phyloP scores from a whole-genome alignment of 1,284 basidiomycete species.

The Limonomyces culmigenus region DNA sequence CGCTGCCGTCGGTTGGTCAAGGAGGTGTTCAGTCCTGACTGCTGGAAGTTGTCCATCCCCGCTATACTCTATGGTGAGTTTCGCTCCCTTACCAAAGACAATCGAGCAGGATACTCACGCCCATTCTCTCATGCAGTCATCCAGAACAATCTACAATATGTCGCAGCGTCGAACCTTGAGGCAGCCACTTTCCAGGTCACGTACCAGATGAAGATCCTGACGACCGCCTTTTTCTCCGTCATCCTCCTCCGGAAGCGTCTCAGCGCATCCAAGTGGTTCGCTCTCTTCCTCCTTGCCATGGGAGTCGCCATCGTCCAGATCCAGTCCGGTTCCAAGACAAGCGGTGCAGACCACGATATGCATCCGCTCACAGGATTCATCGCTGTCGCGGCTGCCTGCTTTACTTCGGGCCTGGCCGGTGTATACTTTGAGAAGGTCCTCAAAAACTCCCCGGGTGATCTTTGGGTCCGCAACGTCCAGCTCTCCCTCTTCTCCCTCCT shows the following conservation, averaged over 20 bases:
- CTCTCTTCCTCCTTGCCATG: conserved; percentile 71
- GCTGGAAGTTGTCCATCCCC: conserved; percentile 70
- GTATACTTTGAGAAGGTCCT: conserved; percentile 98
- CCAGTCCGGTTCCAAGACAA: conserved; percentile 32
- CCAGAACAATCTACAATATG: conserved; percentile 93
- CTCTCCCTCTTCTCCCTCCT: conserved; percentile 87
- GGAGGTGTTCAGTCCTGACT: conserved; percentile 47
- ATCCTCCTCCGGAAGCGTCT: conserved; percentile 74
- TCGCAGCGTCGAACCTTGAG: conserved; percentile 84
- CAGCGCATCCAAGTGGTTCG: conserved; percentile 64
- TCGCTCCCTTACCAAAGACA: conserved; percentile 6
- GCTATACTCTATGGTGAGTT: conserved; percentile 53
- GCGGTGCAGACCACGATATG: conserved; percentile 35
- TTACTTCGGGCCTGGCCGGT: conserved; percentile 94
- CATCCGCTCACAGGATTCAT: conserved; percentile 71
- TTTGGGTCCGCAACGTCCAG: conserved; percentile 96
- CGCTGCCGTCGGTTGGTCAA: conserved; percentile 25
- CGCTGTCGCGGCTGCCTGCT: conserved; percentile 82
- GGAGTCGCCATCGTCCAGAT: conserved; percentile 92
- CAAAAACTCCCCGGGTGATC: conserved; percentile 76
- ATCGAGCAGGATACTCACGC: neutral
- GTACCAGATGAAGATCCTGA: conserved; percentile 97
- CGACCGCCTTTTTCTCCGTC: conserved; percentile 90
- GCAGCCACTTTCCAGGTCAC: conserved; percentile 92
- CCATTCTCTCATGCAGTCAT: conserved; percentile 32